Conservation (phyloP, 1,284 basidiomycete genomes). For the Cryptococcus neoformans region DNA sequence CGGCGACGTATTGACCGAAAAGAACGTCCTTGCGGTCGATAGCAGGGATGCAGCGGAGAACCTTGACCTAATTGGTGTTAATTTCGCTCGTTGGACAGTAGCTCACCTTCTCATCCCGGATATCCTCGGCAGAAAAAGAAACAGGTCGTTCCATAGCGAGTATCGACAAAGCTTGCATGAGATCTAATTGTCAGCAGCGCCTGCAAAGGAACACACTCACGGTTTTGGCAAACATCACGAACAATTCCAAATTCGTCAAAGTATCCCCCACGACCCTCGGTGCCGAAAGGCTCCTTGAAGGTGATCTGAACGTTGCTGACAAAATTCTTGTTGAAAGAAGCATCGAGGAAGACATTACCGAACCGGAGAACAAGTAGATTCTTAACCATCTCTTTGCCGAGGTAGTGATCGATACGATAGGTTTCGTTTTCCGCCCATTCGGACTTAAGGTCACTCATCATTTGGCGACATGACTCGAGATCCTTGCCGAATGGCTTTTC, state of each 20-base stretch:
- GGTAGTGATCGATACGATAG: conserved; percentile 96
- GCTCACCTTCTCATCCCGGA: conserved; percentile 90
- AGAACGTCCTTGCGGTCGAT: conserved; percentile 73
- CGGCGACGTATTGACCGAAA: conserved; percentile 85
- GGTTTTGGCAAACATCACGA: conserved; percentile 93
- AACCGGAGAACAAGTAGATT: conserved; percentile 92
- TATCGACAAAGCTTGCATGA: conserved; percentile 87
- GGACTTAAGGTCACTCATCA: conserved; percentile 73
- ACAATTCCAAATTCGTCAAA: conserved; percentile 99
- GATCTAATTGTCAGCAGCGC: conserved; percentile 56
- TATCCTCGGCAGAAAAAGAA: conserved; percentile 91
- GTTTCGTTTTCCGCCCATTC: conserved; percentile 95
- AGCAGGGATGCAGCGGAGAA: conserved; percentile 81
- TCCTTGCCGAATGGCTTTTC: conserved; percentile 98
- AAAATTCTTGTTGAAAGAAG: conserved; percentile 89
- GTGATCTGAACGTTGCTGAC: conserved; percentile 96
- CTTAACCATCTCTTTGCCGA: conserved; percentile 99
- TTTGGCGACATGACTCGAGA: conserved; percentile 74
- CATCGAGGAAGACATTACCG: conserved; percentile 82
- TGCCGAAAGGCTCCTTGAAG: conserved; percentile 97
- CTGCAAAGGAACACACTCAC: conserved; percentile 55
- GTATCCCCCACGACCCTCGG: conserved; percentile 94
- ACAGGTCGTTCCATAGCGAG: conserved; percentile 95
- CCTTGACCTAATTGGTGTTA: conserved; percentile 69
- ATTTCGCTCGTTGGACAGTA: background rate